phyloP scores from a whole-genome alignment of 345 rosid genomes.

The Corchorus olitorius region DNA sequence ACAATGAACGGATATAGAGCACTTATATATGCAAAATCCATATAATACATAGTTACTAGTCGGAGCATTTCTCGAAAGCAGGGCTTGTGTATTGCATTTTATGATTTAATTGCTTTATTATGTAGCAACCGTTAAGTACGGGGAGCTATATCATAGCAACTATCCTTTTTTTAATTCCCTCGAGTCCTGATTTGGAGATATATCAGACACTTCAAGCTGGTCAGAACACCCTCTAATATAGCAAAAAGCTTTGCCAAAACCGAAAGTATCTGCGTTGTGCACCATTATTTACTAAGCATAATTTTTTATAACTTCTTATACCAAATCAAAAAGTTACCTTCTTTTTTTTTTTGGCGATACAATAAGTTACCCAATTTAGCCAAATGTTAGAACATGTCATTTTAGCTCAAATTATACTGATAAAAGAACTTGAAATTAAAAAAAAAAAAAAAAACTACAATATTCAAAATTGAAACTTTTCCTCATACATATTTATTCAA shows the following conservation, averaged over 20 bases:
- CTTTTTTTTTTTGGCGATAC: too few species aligned
- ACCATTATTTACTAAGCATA: background rate
- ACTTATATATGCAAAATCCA: background rate
- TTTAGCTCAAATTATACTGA: conserved; percentile 5
- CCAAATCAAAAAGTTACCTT: background rate
- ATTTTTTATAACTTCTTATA: background rate
- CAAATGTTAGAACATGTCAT: background rate
- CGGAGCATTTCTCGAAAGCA: background rate
- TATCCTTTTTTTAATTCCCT: background rate
- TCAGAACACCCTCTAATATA: background rate
- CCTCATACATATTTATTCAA: background rate
- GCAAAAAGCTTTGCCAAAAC: background rate
- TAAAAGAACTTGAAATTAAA: background rate
- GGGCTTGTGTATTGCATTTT: background rate
- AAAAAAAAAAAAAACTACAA: too few species aligned
- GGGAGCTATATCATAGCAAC: background rate
- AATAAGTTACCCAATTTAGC: background rate
- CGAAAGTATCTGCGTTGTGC: background rate
- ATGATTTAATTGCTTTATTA: background rate
- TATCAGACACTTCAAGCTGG: background rate
- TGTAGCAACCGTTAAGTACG: background rate
- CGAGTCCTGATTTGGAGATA: background rate
- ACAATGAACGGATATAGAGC: background rate
- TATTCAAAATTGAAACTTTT: background rate
- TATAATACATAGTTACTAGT: background rate